These are phyloP conservation scores for Cyclanthera cordifolia DNA, from an alignment of 306 rosid species.

Conservation along the genomic window DNA sequence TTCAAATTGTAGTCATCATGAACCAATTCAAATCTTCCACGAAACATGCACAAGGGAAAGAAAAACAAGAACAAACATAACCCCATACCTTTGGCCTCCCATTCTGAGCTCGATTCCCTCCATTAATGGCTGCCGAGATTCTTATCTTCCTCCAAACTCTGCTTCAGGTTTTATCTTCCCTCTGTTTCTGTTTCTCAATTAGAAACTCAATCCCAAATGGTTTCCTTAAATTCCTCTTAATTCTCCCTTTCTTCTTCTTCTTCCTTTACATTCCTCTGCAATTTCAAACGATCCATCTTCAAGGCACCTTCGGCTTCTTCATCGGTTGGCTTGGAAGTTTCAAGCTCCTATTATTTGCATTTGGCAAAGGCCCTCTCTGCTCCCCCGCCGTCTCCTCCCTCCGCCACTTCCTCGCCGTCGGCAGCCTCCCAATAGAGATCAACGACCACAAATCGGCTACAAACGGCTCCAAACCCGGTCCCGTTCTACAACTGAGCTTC, in stretches of 20 bases:
- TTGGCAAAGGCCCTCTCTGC: constrained; percentile 25
- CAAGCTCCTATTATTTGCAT: constrained; percentile 38
- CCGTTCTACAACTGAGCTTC: constrained; percentile 19
- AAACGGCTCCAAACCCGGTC: constrained; percentile 18
- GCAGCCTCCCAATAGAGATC: constrained; percentile 64
- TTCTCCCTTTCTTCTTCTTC: constrained; percentile 27
- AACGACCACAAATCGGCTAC: constrained; percentile 7
- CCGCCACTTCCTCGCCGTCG: constrained; percentile 31
- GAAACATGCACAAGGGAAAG: too few relatives aligned
- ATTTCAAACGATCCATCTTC: constrained; percentile 24
- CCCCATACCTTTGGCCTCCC: neutral
- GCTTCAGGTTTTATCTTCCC: constrained; percentile 19
- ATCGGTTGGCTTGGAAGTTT: constrained; percentile 33
- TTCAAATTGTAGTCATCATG: too few relatives aligned
- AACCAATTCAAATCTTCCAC: too few relatives aligned
- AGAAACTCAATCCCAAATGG: constrained; percentile 22
- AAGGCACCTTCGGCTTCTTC: constrained; percentile 25
- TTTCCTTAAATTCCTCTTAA: neutral
- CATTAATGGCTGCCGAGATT: constrained; percentile 25
- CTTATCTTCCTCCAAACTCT: constrained; percentile 20
- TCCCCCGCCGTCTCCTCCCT: constrained; percentile 28
- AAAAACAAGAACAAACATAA: too few relatives aligned
- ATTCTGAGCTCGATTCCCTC: neutral
- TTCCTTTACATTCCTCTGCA: constrained; percentile 40
- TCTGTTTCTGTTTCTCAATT: constrained; percentile 19